These are phyloP conservation scores for Moringa oleifera DNA, from an alignment of 345 rosid genomes.

Conservation along the genomic window DNA sequence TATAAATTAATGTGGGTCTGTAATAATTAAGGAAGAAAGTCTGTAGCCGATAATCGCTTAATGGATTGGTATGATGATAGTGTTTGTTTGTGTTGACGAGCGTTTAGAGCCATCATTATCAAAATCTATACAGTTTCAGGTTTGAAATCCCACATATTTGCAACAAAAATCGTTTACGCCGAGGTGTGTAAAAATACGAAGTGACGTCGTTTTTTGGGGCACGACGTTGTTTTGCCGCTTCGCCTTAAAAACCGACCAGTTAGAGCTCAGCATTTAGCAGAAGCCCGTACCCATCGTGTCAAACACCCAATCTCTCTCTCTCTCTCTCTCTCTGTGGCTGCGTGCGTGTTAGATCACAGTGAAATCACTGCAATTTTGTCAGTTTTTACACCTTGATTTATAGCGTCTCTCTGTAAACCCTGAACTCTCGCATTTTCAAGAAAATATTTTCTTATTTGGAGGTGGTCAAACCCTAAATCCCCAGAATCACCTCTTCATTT, in stretches of 20 bases:
- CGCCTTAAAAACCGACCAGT: constrained; percentile 8
- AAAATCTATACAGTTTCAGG: too few relatives aligned
- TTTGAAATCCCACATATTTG: too few relatives aligned
- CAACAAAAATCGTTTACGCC: too few relatives aligned
- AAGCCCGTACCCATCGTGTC: constrained; percentile 5
- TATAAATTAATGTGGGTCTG: too few relatives aligned
- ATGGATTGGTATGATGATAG: too few relatives aligned
- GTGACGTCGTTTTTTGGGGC: constrained; percentile 19
- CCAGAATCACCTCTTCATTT: neutral
- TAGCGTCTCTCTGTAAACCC: constrained; percentile 7
- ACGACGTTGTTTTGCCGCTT: neutral
- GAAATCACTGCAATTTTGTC: constrained; percentile 8
- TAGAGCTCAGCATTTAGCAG: constrained; percentile 9
- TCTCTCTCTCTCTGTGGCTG: neutral
- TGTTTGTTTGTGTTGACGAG: too few relatives aligned
- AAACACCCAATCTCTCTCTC: constrained; percentile 19
- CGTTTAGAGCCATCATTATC: too few relatives aligned
- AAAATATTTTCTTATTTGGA: too few relatives aligned
- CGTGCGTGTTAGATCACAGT: constrained; percentile 11
- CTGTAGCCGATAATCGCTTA: too few relatives aligned
- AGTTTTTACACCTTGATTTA: neutral
- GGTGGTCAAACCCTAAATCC: neutral
- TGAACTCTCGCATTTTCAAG: neutral
- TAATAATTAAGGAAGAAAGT: too few relatives aligned
- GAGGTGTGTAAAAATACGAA: neutral